A percentile compares a stretch with the other conserved stretches of the same genome.
These are phyloP conservation scores for Xylaria scruposa DNA, from an alignment of 495 filamentous ascomycete species.

Conservation along the genomic window DNA sequence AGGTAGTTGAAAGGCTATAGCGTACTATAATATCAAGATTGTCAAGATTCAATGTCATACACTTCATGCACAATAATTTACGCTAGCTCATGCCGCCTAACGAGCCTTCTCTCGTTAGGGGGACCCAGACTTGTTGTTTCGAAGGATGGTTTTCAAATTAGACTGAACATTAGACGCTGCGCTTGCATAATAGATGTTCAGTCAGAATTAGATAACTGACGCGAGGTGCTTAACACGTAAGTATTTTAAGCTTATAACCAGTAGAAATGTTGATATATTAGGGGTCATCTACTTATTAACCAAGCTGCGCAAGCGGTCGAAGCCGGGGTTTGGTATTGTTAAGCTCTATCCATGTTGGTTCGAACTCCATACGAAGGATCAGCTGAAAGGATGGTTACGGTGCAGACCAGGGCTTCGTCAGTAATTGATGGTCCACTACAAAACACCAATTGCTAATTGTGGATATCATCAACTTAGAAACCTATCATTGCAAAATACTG, in stretches of 20 bases:
- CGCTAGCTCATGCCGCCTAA: background rate
- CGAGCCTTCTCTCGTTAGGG: background rate
- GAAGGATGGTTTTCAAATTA: background rate
- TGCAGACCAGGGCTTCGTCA: background rate
- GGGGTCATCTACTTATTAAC: background rate
- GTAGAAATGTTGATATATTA: background rate
- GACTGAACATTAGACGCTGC: background rate
- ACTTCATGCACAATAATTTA: background rate
- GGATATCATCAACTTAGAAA: background rate
- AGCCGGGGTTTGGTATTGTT: background rate
- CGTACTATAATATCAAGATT: background rate
- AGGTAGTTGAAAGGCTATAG: background rate
- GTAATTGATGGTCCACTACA: background rate
- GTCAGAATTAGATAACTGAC: background rate
- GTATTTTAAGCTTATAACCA: background rate
- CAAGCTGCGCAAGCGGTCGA: background rate
- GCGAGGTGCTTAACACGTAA: background rate
- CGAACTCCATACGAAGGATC: background rate
- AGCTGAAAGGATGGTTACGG: conserved; percentile 3
- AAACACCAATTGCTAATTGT: background rate
- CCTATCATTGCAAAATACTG: background rate
- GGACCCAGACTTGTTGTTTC: background rate
- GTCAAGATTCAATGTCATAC: too few relatives aligned
- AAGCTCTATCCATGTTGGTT: background rate
- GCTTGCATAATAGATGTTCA: background rate